A percentile compares a stretch with the other conserved stretches of the same genome.
Conservation (phyloP, 1,284 basidiomycete genomes). For the Tilletiopsis washingtonensis region DNA sequence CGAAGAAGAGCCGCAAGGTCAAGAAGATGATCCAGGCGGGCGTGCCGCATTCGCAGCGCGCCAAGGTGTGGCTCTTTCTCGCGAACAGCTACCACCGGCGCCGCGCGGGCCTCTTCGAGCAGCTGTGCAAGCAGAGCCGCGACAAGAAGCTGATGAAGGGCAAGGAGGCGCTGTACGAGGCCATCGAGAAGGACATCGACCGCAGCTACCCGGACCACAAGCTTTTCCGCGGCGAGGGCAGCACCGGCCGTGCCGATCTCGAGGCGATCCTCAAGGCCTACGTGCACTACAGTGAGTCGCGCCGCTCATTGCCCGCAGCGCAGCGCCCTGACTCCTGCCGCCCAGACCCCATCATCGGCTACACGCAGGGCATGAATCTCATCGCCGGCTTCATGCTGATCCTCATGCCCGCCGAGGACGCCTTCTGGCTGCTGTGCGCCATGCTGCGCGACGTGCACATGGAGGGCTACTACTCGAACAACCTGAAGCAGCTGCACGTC, state of each 20-base stretch:
- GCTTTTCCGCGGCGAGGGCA: conserved; percentile 33
- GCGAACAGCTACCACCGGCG: conserved; percentile 29
- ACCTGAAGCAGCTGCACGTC: conserved; percentile 66
- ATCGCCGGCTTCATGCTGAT: conserved; percentile 71
- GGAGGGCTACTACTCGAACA: conserved; percentile 61
- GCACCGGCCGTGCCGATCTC: conserved; percentile 37
- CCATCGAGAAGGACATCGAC: conserved; percentile 45
- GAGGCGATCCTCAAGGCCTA: conserved; percentile 44
- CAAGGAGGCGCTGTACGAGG: conserved; percentile 30
- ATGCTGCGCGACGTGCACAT: conserved; percentile 59
- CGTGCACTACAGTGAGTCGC: conserved; percentile 51
- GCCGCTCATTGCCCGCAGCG: not conserved
- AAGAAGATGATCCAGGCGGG: conserved; percentile 67
- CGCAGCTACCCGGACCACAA: conserved; percentile 34
- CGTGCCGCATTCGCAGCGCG: conserved; percentile 58
- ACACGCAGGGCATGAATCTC: conserved; percentile 59
- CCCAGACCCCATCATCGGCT: conserved; percentile 48
- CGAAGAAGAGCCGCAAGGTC: conserved; percentile 74
- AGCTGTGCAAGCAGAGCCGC: conserved; percentile 30
- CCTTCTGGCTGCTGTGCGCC: conserved; percentile 69
- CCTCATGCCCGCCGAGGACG: conserved; percentile 78
- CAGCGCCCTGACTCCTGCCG: not conserved
- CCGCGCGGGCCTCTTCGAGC: conserved; percentile 35
- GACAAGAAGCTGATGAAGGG: conserved; percentile 23
- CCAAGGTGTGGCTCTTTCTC: conserved; percentile 43